Base-by-base conservation (phyloP, 106 monocot species). In the Platanthera guangdongensis region DNA sequence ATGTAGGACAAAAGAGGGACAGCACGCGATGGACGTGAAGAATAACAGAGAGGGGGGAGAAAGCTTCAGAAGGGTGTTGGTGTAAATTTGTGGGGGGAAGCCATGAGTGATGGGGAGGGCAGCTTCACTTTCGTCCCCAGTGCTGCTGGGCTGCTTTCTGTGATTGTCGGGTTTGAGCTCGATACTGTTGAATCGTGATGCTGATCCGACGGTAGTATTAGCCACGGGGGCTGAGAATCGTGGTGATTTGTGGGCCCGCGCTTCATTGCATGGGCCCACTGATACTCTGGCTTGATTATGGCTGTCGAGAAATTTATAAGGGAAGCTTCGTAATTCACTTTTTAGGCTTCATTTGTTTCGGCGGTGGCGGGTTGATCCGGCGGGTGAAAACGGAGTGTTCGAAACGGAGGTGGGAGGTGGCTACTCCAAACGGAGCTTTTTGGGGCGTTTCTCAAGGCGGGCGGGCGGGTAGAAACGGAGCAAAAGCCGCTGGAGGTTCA, bases 1-100 rank as follows among this genome's bases (percentile, higher is more conserved):
- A 30, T 67, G 67, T 39, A 67, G 67, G 67, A n/a, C n/a, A 67
- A 67, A 67, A 67, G 67, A 67, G 30, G 30, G 67, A 67, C 67
- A 30, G 67, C 67, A 67, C 39, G 67, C 67, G 7, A 67, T 3
- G 39, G 39, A 30, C 32, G 67, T 67, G 67, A 45, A 39, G 32
- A 39, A 67, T 67, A 13, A 63, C 22, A 0, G 30, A 4, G 32
- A 6, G 67, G 13, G 13, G 25, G 0, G 11, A 18, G 67, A 67
- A 0, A 13, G 32, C 67, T 32, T 13, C 10, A 13, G 3, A n/a
- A 14, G 67, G 67, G 67, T 67, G 32, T 67, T 67, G 30, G 5
- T 3, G 67, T 67, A 67, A 13, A 10, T 67, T 39, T 9, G 3
- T 67, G 30, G 8, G 13, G 4, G 9, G 2, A 3, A 25, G 30